phyloP scores from a whole-genome alignment of 352 stramenopile species.

The Phytophthora kernoviae region DNA sequence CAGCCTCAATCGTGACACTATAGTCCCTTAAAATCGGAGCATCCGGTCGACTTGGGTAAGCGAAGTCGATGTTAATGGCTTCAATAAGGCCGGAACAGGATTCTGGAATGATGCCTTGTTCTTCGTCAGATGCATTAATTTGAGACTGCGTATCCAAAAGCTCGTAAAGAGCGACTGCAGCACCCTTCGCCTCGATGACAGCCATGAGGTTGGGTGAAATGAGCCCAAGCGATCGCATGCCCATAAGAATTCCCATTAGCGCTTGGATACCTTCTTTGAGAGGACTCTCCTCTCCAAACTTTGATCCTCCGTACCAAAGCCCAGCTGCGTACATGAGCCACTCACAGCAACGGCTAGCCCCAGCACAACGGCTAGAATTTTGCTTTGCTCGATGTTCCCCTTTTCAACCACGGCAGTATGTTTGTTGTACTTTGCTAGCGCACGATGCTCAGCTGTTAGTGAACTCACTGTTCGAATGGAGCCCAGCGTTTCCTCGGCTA shows the following conservation, averaged over 20 bases:
- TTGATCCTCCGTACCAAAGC: constrained; percentile 42
- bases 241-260: constrained; percentile 37
- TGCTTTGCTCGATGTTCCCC: constrained; percentile 19
- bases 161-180: constrained; percentile 34
- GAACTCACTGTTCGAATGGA: constrained; percentile 57
- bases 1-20: constrained; percentile 17
- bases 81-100: constrained; percentile 39
- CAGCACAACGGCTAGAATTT: constrained; percentile 12
- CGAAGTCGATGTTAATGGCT: constrained; percentile 61
- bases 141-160: constrained; percentile 41
- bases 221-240: constrained; percentile 26
- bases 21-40: constrained; percentile 20
- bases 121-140: constrained; percentile 36
- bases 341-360: constrained; percentile 25
- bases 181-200: constrained; percentile 21
- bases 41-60: constrained; percentile 57
- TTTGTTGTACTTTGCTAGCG: constrained; percentile 28
- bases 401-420: constrained; percentile 15
- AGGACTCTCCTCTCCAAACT: constrained; percentile 24
- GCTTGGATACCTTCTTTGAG: constrained; percentile 26
- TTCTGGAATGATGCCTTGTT: constrained; percentile 28
- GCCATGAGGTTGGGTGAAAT: constrained; percentile 40
- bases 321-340: constrained; percentile 41
- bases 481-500: constrained; percentile 66
- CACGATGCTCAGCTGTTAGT: constrained; percentile 27